Base-by-base conservation (phyloP, 208 protist species). In the Leishmania tarentolae region DNA sequence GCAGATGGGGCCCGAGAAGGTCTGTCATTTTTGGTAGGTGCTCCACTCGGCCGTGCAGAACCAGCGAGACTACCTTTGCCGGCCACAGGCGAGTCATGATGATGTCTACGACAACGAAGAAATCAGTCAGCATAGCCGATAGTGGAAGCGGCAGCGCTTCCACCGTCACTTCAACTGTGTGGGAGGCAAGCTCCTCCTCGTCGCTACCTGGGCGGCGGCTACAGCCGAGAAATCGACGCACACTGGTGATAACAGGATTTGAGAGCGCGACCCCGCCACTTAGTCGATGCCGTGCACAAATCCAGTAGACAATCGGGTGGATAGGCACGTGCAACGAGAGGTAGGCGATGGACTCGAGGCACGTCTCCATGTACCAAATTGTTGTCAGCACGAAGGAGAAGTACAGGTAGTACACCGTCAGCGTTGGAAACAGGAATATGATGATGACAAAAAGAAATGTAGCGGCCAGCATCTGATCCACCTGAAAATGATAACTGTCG, bases 341-440 rank as follows among this genome's bases (percentile, higher is more conserved):
- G 87, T 93, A 86, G 61, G 91, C 90, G 50, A 91, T 75, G 4
- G 83, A 42, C n/a, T 89, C 76, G 8, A 99, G 81, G 44, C 78
- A 85, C 47, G 86, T 87, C 80, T 97, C 87, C 42, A 93, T 81
- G 2, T 79, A 4, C 76, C 88, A 89, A 13, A 98, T 80, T 9
- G 84, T 88, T 6, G 86, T 72, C 31, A 93, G 88, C 17, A 95
- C 85, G 6, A 94, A 83, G 35, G 94, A 88, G 81, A 98, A 98
- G 79, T 97, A 98, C 15, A 97, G 70, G 86, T 98, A 98, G 89
- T 98, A 98, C 15, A 98, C 91, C 6, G 87, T 83, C 11, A 98
- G 81, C 2, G 98, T 99, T 11, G 97, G 97, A 61, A 98, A 94
- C 28, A 99, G 87, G 70, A 98, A 98, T 40, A 95, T 84, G 37